These are phyloP conservation scores for Russula sp. DNA, from an alignment of 768 basidiomycete genomes.

Conservation along the genomic window DNA sequence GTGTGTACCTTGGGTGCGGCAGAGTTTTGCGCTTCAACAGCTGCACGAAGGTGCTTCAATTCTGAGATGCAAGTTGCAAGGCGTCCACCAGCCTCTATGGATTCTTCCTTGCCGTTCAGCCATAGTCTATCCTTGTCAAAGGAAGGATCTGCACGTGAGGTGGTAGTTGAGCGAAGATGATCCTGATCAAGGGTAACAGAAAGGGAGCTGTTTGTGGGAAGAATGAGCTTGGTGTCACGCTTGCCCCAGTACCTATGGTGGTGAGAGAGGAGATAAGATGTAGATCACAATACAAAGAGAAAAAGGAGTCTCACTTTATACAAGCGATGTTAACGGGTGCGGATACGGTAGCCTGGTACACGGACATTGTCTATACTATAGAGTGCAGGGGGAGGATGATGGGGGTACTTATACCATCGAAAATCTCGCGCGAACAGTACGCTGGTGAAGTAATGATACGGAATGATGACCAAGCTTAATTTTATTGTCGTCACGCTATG, in stretches of 20 bases:
- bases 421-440: constrained; percentile 23
- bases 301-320: constrained; percentile 65
- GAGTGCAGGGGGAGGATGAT: neutral
- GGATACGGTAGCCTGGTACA: constrained; percentile 80
- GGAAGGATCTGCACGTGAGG: constrained; percentile 72
- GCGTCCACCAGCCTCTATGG: constrained; percentile 75
- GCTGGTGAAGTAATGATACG: constrained; percentile 4
- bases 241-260: constrained; percentile 92
- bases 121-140: constrained; percentile 79
- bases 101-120: constrained; percentile 91
- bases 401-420: constrained; percentile 14
- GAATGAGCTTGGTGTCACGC: constrained; percentile 87
- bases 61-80: constrained; percentile 80
- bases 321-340: constrained; percentile 98
- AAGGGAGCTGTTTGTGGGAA: constrained; percentile 97
- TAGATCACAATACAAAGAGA: neutral
- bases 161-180: constrained; percentile 89
- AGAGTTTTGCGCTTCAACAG: constrained; percentile 64
- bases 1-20: constrained; percentile 55
- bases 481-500: neutral
- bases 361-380: constrained; percentile 37
- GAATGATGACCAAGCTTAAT: constrained; percentile 9
- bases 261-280: neutral
- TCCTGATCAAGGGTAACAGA: constrained; percentile 97
- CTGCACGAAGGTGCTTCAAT: constrained; percentile 70